Base-by-base conservation (phyloP, 2,329 filamentous ascomycete genomes). In the Anthostomella pinea region DNA sequence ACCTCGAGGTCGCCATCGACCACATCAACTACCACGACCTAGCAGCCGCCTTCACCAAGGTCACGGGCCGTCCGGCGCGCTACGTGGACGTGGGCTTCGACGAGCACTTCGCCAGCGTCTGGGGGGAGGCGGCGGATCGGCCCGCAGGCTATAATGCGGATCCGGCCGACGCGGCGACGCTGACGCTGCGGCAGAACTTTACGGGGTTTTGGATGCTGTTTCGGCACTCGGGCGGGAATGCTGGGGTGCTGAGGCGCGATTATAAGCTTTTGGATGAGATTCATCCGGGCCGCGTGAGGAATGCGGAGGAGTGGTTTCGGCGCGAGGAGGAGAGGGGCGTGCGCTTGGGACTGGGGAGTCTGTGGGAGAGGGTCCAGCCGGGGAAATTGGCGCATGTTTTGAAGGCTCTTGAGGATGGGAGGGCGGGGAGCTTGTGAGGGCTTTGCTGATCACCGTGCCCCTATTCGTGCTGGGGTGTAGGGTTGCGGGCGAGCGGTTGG, bases 241-340 rank as follows among this genome's bases (percentile, higher is more conserved):
- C 54, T 18, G 67, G 66, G 0, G 43, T 75, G 5, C 45, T 73
- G 2, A 51, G 52, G 39, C 61, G 71, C 32, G 66, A 77, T 47
- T 75, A 73, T 47, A 56, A 47, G 10, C 42, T 76, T 13, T 52
- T 78, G 26, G 73, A 77, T 48, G 62, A 70, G 53, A 76, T 78
- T 31, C 63, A 70, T 48, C 73, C 73, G 1, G 49, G 49, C 2
- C 58, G 73, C n/a, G 67, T 73, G 37, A 65, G 53, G 48, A 69
- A 56, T 21, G 68, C 63, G 0, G 69, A 73, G 48, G 65, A 76
- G 43, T 78, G 68, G 61, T 69, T 77, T 30, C 43, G 53, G 3
- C 49, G 45, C 6, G 63, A 69, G 45, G 58, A 69, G 20, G 49
- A 65, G 29, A 62, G 54, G 47, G 53, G 53, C 0, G 30, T 44